Conservation (phyloP, 164 flowering plant genomes). For the Echeveria elegans region DNA sequence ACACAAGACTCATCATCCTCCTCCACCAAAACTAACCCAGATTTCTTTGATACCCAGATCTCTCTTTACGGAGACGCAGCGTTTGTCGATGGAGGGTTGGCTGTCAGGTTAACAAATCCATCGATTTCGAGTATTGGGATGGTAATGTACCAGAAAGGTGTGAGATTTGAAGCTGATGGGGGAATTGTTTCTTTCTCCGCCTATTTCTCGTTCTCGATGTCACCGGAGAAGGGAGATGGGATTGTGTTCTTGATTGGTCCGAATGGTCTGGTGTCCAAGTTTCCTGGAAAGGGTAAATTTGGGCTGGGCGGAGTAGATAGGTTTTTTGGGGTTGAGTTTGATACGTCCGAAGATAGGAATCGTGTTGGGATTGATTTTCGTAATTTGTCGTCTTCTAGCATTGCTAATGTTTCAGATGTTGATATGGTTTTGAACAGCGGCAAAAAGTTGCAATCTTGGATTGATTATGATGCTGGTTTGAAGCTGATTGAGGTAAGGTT, state of each 20-base stretch:
- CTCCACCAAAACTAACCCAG: constrained; percentile 2
- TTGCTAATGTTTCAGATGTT: constrained; percentile 12
- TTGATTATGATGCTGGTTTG: constrained; percentile 26
- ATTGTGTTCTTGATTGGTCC: constrained; percentile 16
- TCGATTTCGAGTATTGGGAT: constrained; percentile 17
- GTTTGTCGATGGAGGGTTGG: constrained; percentile 12
- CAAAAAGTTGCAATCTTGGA: constrained; percentile 20
- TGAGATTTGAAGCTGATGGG: constrained; percentile 13
- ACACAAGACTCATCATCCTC: neutral
- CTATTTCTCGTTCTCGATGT: constrained; percentile 21
- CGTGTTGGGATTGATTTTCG: constrained; percentile 20
- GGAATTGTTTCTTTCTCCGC: constrained; percentile 19
- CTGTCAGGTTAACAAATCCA: constrained; percentile 15
- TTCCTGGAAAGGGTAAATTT: constrained; percentile 13
- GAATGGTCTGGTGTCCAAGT: constrained; percentile 7
- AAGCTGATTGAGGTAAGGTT: constrained; percentile 25
- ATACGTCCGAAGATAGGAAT: constrained; percentile 14
- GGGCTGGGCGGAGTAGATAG: constrained; percentile 12
- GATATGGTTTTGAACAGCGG: constrained; percentile 17
- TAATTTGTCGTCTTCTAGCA: constrained; percentile 12
- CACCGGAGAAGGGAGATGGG: constrained; percentile 19
- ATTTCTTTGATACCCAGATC: constrained; percentile 17
- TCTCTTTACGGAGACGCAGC: constrained; percentile 23
- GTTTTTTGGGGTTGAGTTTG: constrained; percentile 23
- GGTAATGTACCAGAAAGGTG: constrained; percentile 8